Evolutionary conservation across 495 filamentous ascomycete species (phyloP).

Genomic region (Tuber umbilicatum): DNA sequence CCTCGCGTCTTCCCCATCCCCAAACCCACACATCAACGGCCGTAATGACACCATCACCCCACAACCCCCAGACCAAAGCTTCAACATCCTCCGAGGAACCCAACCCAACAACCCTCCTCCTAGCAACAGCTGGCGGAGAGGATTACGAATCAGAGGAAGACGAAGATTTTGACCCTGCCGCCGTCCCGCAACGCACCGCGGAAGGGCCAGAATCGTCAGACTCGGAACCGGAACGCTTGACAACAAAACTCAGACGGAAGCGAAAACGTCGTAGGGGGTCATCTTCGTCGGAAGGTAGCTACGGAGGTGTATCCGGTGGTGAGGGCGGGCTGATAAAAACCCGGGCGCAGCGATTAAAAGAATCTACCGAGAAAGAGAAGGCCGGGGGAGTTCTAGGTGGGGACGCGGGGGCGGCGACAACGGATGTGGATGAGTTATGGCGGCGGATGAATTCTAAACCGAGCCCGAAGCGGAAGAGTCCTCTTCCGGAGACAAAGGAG

Average conservation of each 20-base stretch:
- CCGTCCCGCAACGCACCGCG: conserved; percentile 43
- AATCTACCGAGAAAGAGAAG: conserved; percentile 38
- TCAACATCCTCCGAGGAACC: background rate
- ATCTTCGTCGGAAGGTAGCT: conserved; percentile 11
- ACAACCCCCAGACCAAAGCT: background rate
- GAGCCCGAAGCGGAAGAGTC: conserved; percentile 18
- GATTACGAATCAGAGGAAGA: conserved; percentile 67
- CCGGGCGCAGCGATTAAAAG: conserved; percentile 44
- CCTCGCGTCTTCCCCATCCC: background rate
- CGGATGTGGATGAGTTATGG: conserved; percentile 90
- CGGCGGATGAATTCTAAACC: conserved; percentile 59
- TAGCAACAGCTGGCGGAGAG: conserved; percentile 34
- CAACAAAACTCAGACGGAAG: conserved; percentile 22
- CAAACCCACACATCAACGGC: background rate
- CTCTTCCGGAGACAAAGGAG: conserved; percentile 23
- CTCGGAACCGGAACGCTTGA: conserved; percentile 47
- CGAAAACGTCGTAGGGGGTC: conserved; percentile 18
- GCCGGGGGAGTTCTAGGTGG: conserved; percentile 56
- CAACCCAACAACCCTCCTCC: conserved; percentile 5
- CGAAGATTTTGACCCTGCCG: conserved; percentile 64
- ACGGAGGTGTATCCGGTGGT: conserved; percentile 45
- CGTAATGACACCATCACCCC: conserved; percentile 1
- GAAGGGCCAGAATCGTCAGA: conserved; percentile 46
- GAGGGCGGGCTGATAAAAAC: conserved; percentile 81
- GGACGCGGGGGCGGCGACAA: conserved; percentile 54